Conservation (phyloP, 2,329 filamentous ascomycete genomes). For the Capronia coronata region DNA sequence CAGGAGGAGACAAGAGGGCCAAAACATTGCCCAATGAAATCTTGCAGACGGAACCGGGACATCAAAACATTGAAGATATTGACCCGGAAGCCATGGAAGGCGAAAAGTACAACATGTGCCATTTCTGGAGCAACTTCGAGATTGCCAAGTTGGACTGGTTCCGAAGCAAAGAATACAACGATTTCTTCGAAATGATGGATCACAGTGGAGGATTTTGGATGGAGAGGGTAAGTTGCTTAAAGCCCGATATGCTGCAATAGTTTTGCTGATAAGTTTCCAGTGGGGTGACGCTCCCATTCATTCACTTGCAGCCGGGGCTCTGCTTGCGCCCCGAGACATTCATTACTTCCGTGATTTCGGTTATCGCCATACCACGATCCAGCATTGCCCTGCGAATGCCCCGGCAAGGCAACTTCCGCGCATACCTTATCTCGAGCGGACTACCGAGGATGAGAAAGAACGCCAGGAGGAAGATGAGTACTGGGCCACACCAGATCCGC, state of each 20-base stretch:
- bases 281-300: constrained; percentile 99
- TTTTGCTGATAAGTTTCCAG: constrained; percentile 45
- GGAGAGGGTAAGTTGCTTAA: constrained; percentile 67
- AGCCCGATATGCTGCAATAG: not conserved
- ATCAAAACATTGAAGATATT: constrained; percentile 67
- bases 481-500: constrained; percentile 80
- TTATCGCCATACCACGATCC: constrained; percentile 96
- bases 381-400: constrained; percentile 95
- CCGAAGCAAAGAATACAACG: constrained; percentile 92
- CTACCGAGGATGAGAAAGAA: constrained; percentile 72
- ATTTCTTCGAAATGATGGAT: constrained; percentile 99
- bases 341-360: constrained; percentile 99
- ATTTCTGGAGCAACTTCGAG: constrained; percentile 99
- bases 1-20: constrained; percentile 57
- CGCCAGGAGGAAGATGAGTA: constrained; percentile 90
- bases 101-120: constrained; percentile 99
- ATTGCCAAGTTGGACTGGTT: constrained; percentile 94
- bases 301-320: constrained; percentile 85
- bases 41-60: constrained; percentile 65
- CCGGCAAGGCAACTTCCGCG: constrained; percentile 78
- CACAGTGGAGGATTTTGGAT: constrained; percentile 98
- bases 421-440: constrained; percentile 73
- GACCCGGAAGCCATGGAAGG: constrained; percentile 93
- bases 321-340: constrained; percentile 74
- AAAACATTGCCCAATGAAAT: constrained; percentile 76